Percentiles rank a stretch among this genome's conserved stretches.
These are phyloP conservation scores for Eucalyptus coolabah DNA, from an alignment of 345 rosid species.

Conservation along the genomic window DNA sequence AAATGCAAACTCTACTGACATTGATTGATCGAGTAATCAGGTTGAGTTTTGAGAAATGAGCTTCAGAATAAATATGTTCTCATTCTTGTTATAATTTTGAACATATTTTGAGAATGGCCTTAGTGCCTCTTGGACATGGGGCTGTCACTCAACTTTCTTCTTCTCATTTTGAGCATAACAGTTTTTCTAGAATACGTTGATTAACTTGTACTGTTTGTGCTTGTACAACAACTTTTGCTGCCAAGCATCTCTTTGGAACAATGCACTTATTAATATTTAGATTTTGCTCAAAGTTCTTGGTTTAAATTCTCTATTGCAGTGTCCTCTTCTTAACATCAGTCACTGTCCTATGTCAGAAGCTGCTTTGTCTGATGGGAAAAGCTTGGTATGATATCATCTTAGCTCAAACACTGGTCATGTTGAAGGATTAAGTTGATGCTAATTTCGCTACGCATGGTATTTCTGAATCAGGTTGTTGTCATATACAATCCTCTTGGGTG, in stretches of 20 bases:
- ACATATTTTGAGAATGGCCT: neutral
- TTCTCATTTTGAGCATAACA: neutral
- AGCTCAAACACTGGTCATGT: neutral
- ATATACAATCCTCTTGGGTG: conserved; percentile 85
- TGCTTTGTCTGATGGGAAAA: conserved; percentile 40
- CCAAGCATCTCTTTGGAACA: neutral
- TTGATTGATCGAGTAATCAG: neutral
- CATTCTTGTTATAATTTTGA: neutral
- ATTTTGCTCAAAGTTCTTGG: conserved; percentile 2
- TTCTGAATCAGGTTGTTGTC: conserved; percentile 41
- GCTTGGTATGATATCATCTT: conserved; percentile 41
- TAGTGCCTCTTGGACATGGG: neutral
- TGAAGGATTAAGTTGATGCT: neutral
- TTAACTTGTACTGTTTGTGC: neutral
- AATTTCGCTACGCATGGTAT: neutral
- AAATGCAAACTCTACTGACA: neutral
- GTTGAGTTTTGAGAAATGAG: neutral
- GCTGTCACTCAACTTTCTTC: neutral
- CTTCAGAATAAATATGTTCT: neutral
- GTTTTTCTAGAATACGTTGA: neutral
- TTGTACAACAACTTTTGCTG: neutral
- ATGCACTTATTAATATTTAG: neutral
- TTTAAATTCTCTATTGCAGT: conserved; percentile 36
- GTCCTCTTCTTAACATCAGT: conserved; percentile 89
- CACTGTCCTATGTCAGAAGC: conserved; percentile 89